These are phyloP conservation scores for Darksidea phi DNA, from an alignment of 495 filamentous ascomycete species.

Conservation along the genomic window DNA sequence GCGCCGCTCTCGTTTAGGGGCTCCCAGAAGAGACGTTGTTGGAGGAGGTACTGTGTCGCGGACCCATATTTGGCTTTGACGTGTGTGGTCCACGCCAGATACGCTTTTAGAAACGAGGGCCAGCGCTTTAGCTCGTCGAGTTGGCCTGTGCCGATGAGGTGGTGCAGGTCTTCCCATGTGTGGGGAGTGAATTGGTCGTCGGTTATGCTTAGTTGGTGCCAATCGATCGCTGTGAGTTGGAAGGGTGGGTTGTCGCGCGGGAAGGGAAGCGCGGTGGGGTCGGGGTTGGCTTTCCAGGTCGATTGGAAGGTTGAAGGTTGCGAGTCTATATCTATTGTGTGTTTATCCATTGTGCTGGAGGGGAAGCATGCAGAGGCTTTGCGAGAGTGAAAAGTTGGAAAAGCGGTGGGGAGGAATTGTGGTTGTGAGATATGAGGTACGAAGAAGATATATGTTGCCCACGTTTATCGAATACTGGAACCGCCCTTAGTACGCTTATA, in stretches of 20 bases:
- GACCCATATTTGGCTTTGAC: constrained; percentile 71
- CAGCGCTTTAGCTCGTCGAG: constrained; percentile 74
- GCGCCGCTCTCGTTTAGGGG: constrained; percentile 36
- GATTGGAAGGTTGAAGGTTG: constrained; percentile 22
- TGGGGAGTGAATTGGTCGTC: constrained; percentile 41
- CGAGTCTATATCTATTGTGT: neutral
- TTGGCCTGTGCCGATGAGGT: constrained; percentile 58
- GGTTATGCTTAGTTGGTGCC: constrained; percentile 35
- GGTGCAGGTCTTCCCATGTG: constrained; percentile 40
- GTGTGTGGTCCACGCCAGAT: constrained; percentile 72
- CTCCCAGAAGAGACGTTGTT: constrained; percentile 71
- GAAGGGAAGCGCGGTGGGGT: constrained; percentile 31
- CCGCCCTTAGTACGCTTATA: too few relatives aligned
- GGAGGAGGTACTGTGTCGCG: constrained; percentile 73
- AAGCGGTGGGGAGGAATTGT: too few relatives aligned
- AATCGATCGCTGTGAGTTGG: constrained; percentile 42
- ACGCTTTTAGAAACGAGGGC: constrained; percentile 79
- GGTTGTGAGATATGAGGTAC: too few relatives aligned
- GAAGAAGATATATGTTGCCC: too few relatives aligned
- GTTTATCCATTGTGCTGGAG: neutral
- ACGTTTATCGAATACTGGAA: too few relatives aligned
- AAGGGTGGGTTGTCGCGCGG: constrained; percentile 39
- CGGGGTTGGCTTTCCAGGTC: constrained; percentile 23
- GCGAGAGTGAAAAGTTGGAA: too few relatives aligned
- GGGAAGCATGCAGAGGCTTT: too few relatives aligned